phyloP scores from a whole-genome alignment of 2,329 filamentous ascomycete genomes.

The Bisporella sp. region DNA sequence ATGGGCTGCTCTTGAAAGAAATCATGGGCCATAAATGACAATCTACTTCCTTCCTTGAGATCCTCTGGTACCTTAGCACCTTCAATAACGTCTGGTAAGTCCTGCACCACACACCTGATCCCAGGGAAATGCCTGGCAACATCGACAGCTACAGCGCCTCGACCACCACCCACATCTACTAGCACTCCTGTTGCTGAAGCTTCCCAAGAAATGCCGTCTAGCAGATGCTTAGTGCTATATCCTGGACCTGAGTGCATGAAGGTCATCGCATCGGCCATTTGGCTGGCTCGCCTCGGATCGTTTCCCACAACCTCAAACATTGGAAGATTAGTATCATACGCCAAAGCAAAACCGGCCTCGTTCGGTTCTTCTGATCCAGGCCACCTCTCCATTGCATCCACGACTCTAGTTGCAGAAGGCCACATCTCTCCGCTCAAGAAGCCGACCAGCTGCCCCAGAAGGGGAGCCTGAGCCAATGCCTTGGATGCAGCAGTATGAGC shows the following conservation, averaged over 20 bases:
- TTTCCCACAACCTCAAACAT: background rate
- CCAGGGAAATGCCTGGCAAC: conserved; percentile 15
- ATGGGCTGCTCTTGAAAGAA: conserved; percentile 38
- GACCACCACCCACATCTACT: conserved; percentile 18
- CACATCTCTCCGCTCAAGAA: too few relatives aligned
- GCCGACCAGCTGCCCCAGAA: too few relatives aligned
- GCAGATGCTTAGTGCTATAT: too few relatives aligned
- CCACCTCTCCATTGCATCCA: background rate
- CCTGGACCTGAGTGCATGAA: too few relatives aligned
- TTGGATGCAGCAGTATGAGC: conserved; percentile 17
- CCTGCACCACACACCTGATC: conserved; percentile 22
- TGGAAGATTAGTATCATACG: background rate
- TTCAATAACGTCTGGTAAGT: conserved; percentile 31
- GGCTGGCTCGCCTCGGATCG: background rate
- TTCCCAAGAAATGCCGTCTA: background rate
- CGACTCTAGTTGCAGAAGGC: background rate
- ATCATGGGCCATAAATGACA: conserved; percentile 26
- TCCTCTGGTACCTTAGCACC: conserved; percentile 15
- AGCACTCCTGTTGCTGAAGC: background rate
- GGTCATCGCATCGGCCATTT: too few relatives aligned
- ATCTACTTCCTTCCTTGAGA: conserved; percentile 16
- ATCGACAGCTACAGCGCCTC: conserved; percentile 16
- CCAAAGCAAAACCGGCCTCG: background rate
- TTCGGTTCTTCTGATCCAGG: background rate
- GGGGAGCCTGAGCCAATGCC: conserved; percentile 4